These are phyloP conservation scores for Aspergillus uvarum DNA, from an alignment of 2,329 filamentous ascomycete genomes.

Conservation along the genomic window DNA sequence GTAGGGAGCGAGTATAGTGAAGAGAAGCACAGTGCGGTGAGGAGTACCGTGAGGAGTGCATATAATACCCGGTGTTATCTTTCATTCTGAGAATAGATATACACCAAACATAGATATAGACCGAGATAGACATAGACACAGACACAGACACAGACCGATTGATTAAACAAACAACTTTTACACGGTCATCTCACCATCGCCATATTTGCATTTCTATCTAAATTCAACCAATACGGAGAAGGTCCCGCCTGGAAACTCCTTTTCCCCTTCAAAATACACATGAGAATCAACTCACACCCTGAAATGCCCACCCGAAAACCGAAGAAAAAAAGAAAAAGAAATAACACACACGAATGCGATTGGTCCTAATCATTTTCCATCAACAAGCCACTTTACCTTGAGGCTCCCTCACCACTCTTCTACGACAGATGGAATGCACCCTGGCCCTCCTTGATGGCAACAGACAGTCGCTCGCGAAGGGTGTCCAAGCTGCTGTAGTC, in stretches of 20 bases:
- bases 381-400: not conserved
- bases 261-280: slow-evolving; percentile 1
- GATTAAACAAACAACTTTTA: too few species aligned
- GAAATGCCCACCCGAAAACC: not conserved
- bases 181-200: not conserved
- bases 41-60: not conserved
- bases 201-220: slow-evolving; percentile 9
- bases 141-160: too few species aligned
- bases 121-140: too few species aligned
- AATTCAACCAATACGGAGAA: slow-evolving; percentile 1
- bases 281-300: not conserved
- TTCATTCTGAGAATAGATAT: slow-evolving; percentile 1
- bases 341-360: slow-evolving; percentile 1
- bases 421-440: slow-evolving; percentile 95
- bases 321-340: not conserved
- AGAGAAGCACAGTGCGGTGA: not conserved
- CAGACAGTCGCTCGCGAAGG: slow-evolving; percentile 74
- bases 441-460: slow-evolving; percentile 91
- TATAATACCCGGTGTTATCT: slow-evolving; percentile 3
- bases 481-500: slow-evolving; percentile 81
- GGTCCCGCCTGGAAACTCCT: not conserved
- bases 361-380: not conserved
- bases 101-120: slow-evolving; percentile 8
- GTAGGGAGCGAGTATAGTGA: slow-evolving; percentile 9
- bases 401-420: not conserved